Conservation (phyloP, 164 flowering plant genomes). For the Stephania cephalantha region DNA sequence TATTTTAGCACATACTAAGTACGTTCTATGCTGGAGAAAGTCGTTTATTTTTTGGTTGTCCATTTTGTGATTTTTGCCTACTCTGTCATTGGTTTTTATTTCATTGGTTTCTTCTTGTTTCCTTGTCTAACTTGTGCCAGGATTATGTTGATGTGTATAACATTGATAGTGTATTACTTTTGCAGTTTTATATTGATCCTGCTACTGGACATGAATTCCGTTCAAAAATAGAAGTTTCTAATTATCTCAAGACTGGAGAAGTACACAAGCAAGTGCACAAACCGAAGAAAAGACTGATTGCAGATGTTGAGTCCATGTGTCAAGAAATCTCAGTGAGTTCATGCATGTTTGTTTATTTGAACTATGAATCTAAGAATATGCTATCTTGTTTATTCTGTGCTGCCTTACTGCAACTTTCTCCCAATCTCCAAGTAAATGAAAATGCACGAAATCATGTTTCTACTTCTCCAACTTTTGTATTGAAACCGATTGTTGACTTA, state of each 20-base stretch:
- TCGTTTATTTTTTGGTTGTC: too few species aligned
- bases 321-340: conserved; percentile 31
- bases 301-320: conserved; percentile 15
- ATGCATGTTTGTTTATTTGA: neutral
- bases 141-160: too few species aligned
- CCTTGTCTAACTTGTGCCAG: too few species aligned
- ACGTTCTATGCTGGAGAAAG: too few species aligned
- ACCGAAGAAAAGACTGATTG: conserved; percentile 18
- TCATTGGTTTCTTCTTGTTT: too few species aligned
- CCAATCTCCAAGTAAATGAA: neutral
- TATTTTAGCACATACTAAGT: too few species aligned
- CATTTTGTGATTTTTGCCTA: too few species aligned
- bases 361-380: neutral
- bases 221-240: conserved; percentile 48
- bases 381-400: neutral
- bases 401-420: neutral
- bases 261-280: conserved; percentile 24
- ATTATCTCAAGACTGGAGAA: conserved; percentile 46
- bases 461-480: neutral
- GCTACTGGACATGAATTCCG: conserved; percentile 45
- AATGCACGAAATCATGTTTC: neutral
- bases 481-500: neutral
- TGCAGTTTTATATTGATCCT: conserved; percentile 71
- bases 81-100: too few species aligned
- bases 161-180: conserved; percentile 8